A percentile compares a stretch with the other conserved stretches of the same genome.
These are phyloP conservation scores for Gossypium mustelinum DNA, from an alignment of 345 rosid genomes.

Conservation along the genomic window DNA sequence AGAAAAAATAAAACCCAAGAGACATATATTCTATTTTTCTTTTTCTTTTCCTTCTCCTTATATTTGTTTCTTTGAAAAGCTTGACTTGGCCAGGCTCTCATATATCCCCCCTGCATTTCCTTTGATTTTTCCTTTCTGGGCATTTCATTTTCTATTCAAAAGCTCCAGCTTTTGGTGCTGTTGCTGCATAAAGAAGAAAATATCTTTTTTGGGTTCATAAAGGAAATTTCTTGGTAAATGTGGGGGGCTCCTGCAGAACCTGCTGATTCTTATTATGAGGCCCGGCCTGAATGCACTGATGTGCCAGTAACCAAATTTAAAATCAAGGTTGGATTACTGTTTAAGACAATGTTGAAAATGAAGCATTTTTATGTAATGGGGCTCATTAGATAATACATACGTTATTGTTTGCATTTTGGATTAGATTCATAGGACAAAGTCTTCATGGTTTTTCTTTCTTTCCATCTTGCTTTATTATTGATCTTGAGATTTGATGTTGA, in stretches of 20 bases:
- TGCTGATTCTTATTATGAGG: constrained; percentile 87
- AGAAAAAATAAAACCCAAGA: background rate
- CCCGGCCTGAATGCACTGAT: constrained; percentile 89
- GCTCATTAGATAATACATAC: background rate
- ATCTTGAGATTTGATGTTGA: background rate
- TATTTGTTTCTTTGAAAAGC: background rate
- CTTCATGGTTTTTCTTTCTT: background rate
- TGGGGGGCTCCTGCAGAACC: constrained; percentile 70
- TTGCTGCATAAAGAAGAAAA: background rate
- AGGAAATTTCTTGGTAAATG: constrained; percentile 42
- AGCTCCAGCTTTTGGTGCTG: background rate
- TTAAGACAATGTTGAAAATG: background rate
- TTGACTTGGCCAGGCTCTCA: constrained; percentile 3
- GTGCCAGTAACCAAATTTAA: constrained; percentile 87
- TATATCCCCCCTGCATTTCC: background rate
- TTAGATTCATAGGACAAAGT: background rate
- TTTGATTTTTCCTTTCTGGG: constrained; percentile 7
- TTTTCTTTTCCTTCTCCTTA: background rate
- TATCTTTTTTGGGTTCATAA: background rate
- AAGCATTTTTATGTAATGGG: background rate
- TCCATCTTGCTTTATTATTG: too few species aligned
- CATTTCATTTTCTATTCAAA: background rate
- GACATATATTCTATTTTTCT: background rate
- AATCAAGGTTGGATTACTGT: constrained; percentile 59
- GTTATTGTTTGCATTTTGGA: background rate